phyloP scores from a whole-genome alignment of 2,329 filamentous ascomycete species.

The Pseudocercospora eumusae region DNA sequence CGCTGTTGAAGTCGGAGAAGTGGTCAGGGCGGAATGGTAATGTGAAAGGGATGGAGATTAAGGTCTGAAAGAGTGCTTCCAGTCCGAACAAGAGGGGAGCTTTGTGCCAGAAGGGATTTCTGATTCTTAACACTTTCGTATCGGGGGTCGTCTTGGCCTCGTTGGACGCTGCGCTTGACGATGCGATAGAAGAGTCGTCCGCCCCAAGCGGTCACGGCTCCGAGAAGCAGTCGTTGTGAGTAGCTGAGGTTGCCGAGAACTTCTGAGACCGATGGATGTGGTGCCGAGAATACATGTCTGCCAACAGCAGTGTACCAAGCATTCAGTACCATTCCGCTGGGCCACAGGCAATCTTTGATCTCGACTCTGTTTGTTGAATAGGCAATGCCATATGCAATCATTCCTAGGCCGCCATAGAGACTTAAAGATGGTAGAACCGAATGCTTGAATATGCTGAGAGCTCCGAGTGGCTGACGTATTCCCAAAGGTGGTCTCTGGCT shows the following conservation, averaged over 20 bases:
- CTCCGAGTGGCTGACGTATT: constrained; percentile 1
- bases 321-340: constrained; percentile 49
- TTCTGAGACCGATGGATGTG: constrained; percentile 49
- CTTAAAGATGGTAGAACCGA: constrained; percentile 58
- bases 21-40: constrained; percentile 49
- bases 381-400: constrained; percentile 55
- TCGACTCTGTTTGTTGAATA: constrained; percentile 58
- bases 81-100: constrained; percentile 59
- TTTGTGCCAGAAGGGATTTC: constrained; percentile 59
- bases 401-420: constrained; percentile 55
- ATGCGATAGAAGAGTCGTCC: constrained; percentile 58
- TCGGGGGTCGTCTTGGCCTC: constrained; percentile 58
- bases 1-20: constrained; percentile 18
- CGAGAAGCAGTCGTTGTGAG: constrained; percentile 58
- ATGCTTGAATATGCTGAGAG: constrained; percentile 55
- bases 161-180: constrained; percentile 50
- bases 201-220: constrained; percentile 61
- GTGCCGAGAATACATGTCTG: constrained; percentile 47
- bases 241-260: constrained; percentile 55
- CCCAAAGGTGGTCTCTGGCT: neutral
- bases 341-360: constrained; percentile 60
- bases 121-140: constrained; percentile 57
- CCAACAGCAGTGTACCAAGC: constrained; percentile 64
- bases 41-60: constrained; percentile 60
- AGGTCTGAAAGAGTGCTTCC: constrained; percentile 58